Evolutionary conservation across 1,139 yeast species (phyloP), one percentile per base, ranked within the genome.

Genomic region (Yamadazyma membranifaciens): DNA sequence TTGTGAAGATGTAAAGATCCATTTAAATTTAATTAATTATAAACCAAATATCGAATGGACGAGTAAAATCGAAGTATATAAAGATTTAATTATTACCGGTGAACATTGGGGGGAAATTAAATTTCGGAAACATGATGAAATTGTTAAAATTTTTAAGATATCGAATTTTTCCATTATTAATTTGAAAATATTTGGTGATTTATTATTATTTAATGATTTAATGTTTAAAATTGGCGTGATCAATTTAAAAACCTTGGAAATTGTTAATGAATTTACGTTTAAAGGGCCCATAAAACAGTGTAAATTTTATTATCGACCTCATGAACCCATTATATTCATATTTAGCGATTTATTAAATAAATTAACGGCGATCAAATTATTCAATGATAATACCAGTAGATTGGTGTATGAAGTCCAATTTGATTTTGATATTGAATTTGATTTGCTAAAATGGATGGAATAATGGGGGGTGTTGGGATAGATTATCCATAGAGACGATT

Each of bases 91-190:
- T 14, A 50, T 62, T 9, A 59, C 67, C 39, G 73, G 73, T 0
- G 59, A 65, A 9, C 70, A 66, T 39, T 63, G 62, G 48, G 73
- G 73, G 6, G 52, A 55, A 32, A 43, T 68, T 17, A 32, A 57
- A 34, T 40, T 62, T 9, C 63, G 59, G 39, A 40, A 41, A 14
- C 55, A 47, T 9, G 48, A 45, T 2, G 20, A 31, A 17, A 10
- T 55, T 30, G 41, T 48, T 3, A 50, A 48, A 13, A 41, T 46
- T 2, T 28, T 56, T 5, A 51, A 55, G 17, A 45, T 65, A 16
- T 65, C 72, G 0, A 60, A 54, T 16, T 63, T 63, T 38, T 58
- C 71, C 4, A 61, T 68, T 22, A 42, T 45, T 4, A 50, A 50
- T 16, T 34, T 67, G 25, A 45, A 50, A 15, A 53, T 63, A 30